Base-by-base conservation (phyloP, 495 filamentous ascomycete genomes). In the Penicillium waksmanii region DNA sequence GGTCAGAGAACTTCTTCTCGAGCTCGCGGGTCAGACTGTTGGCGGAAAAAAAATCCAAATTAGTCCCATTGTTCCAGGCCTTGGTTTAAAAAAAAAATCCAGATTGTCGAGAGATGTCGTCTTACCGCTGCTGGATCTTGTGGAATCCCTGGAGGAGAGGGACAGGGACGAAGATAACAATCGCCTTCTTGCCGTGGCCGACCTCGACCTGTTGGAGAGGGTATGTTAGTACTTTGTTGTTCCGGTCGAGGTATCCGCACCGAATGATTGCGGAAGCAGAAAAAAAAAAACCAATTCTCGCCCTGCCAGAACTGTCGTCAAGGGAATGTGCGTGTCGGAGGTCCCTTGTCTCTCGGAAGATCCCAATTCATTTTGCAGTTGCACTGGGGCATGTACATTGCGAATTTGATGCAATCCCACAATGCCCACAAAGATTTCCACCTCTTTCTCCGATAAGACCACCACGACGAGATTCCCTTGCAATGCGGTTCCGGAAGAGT, bases 1-100 rank as follows among this genome's bases (percentile, higher is more conserved):
- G 94, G 87, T 98, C 95, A 66, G 95, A 97, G 91, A 98, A 98
- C 85, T 98, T 98, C 92, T 98, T 98, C 87, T 98, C 95, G 72
- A 98, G 93, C 86, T 98, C 95, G 80, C 95, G 95, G 81, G 95
- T 98, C 68, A 98, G 88, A 74, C 95, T 98, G 71, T 54, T 51
- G 33, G 33, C 48, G 42, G 5, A 31, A 42, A 58, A 35, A 52
- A 50, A 72, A 53, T 67, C 58, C 54, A 40, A 27, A 43, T 63
- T 35, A 60, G 55, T 56, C 62, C 40, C 13, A 31, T 49, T 46
- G 43, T 60, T 57, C 50, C 25, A 38, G 12, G n/a, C 38, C 35
- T 3, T 36, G 17, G 33, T 47, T 36, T 21, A 36, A 55, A 50
- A 42, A 49, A 53, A 21, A 44, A 55, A 50, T n/a, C 11, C 23